Conservation (phyloP, 306 rosid species). For the Trifolium repens region DNA sequence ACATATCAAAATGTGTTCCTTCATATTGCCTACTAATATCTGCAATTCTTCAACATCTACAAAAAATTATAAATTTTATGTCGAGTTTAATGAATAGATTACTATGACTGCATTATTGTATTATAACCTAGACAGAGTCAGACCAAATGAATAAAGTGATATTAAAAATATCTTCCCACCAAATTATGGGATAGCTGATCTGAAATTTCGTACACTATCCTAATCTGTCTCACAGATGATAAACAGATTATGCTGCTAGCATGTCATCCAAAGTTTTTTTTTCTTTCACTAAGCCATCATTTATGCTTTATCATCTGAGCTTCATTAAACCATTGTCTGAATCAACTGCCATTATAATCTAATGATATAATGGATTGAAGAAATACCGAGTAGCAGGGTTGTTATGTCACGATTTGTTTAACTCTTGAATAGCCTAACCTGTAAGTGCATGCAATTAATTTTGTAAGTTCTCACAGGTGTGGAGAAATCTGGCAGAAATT, state of each 20-base stretch:
- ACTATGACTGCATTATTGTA: constrained; percentile 10
- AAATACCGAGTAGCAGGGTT: constrained; percentile 20
- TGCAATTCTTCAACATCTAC: background rate
- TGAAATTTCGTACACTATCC: constrained; percentile 13
- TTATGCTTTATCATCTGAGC: constrained; percentile 10
- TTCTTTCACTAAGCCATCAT: background rate
- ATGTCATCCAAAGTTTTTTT: background rate
- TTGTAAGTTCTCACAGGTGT: constrained; percentile 61
- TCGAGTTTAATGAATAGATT: constrained; percentile 11
- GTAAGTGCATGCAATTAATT: constrained; percentile 29
- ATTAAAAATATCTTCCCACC: constrained; percentile 16
- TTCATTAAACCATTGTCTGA: constrained; percentile 32
- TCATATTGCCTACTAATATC: constrained; percentile 12
- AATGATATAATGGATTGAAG: constrained; percentile 26
- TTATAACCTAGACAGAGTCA: background rate
- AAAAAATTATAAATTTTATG: background rate
- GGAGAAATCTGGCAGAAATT: constrained; percentile 94
- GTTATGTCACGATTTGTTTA: constrained; percentile 18
- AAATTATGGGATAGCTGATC: constrained; percentile 9
- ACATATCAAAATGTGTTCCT: background rate
- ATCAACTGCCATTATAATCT: constrained; percentile 30
- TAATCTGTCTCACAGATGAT: constrained; percentile 13
- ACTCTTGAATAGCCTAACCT: constrained; percentile 32
- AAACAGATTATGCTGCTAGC: constrained; percentile 34
- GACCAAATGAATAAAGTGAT: constrained; percentile 4